Base-by-base conservation (phyloP, 305 asterid species). In the Vinca major region DNA sequence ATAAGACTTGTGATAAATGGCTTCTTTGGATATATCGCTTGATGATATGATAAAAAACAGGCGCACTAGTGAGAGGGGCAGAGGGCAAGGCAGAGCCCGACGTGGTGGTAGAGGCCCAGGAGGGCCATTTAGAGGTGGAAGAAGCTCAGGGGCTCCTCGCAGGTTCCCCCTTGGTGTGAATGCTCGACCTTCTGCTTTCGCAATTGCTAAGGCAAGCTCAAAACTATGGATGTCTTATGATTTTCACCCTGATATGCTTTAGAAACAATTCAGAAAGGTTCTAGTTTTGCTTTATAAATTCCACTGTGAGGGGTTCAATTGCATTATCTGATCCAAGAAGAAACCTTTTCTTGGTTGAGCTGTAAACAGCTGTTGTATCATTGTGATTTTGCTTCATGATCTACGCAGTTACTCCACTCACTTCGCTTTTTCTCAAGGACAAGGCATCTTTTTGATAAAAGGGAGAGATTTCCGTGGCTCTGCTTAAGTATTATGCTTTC, bases 151-250 rank as follows among this genome's bases (percentile, higher is more conserved):
- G 36, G 83, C 89, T 71, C 86, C 87, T 73, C 88, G 83, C 61
- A 83, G 89, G 82, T 84, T 80, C 69, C 88, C 86, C 5, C 96
- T 93, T 17, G 95, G 97, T 61, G 86, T 89, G 62, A 87, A 89
- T 79, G 63, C 88, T 81, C 94, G 86, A 37, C 83, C 91, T 7
- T 86, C 99, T 61, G 80, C 97, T 65, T 80, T 67, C 78, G 53
- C 86, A 19, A 91, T 93, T 80, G 89, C 95, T 84, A 93, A 93
- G 99, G 99, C 99, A 93, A 93, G 99, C 97, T 76, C 85, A 33
- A 80, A 85, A 79, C 82, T 75, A 73, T 79, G 91, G 91, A 81
- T 81, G 83, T 84, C 81, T 82, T 83, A 78, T 81, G 82, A 86
- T 84, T 85, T 88, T 79, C 57, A 65, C 57, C 4, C 21, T 65